Evolutionary conservation across 306 rosid species (phyloP).

Genomic region (Dryas octopetala): DNA sequence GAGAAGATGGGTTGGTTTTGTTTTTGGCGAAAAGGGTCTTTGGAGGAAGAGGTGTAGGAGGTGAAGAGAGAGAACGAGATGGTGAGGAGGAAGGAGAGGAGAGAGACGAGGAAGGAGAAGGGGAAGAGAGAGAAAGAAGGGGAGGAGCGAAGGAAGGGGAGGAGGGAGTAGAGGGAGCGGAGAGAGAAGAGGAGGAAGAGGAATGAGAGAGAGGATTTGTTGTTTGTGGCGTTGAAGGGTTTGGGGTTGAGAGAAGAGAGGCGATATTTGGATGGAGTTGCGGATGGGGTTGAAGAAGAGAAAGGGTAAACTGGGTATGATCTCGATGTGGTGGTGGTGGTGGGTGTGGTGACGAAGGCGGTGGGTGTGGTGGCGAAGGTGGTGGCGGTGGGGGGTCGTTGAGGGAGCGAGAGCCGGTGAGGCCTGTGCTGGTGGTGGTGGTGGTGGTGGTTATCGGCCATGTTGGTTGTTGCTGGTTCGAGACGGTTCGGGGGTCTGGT

Average conservation of each 20-base stretch:
- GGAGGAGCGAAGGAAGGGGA: conserved; percentile 80
- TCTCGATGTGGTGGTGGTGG: conserved; percentile 38
- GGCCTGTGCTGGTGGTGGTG: conserved; percentile 67
- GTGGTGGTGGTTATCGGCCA: conserved; percentile 57
- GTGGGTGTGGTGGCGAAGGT: conserved; percentile 19
- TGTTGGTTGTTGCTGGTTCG: conserved; percentile 25
- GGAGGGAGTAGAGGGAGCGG: conserved; percentile 68
- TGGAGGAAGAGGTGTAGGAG: conserved; percentile 30
- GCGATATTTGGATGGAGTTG: conserved; percentile 73
- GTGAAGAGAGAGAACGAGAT: conserved; percentile 40
- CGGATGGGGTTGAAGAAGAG: conserved; percentile 42
- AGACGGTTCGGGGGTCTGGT: not conserved
- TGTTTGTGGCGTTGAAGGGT: conserved; percentile 20
- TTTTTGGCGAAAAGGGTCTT: conserved; percentile 41
- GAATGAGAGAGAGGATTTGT: conserved; percentile 53
- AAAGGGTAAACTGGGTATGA: conserved; percentile 46
- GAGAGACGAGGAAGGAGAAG: conserved; percentile 58
- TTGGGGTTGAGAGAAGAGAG: conserved; percentile 46
- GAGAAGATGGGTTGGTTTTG: conserved; percentile 40
- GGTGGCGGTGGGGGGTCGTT: conserved; percentile 36
- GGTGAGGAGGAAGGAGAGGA: conserved; percentile 53
- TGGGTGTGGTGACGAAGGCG: conserved; percentile 29
- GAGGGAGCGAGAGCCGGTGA: conserved; percentile 68
- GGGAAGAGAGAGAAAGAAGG: conserved; percentile 75
- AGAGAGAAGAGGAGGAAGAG: conserved; percentile 69